Evolutionary conservation across 768 basidiomycete species (phyloP).

Genomic region (Lentinula raphanica): DNA sequence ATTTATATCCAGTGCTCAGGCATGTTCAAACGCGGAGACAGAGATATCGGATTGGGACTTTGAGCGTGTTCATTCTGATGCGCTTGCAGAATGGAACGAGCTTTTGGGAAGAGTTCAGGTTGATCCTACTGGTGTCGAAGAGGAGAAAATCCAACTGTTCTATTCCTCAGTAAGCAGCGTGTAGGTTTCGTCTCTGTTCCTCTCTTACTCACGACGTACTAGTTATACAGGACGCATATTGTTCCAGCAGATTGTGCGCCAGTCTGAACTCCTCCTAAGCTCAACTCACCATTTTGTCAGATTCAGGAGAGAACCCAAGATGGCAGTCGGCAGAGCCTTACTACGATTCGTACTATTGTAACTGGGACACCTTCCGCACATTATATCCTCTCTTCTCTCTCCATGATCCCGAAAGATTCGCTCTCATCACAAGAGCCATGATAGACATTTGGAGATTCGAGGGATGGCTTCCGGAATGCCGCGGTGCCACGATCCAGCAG

Average conservation of each 20-base stretch:
- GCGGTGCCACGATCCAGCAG: slow-evolving; percentile 39
- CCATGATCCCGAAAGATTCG: slow-evolving; percentile 55
- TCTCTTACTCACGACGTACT: background rate
- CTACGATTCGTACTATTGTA: slow-evolving; percentile 65
- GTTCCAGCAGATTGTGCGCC: slow-evolving; percentile 58
- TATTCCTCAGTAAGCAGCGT: slow-evolving; percentile 47
- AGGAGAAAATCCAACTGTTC: slow-evolving; percentile 48
- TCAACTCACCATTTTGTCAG: slow-evolving; percentile 21
- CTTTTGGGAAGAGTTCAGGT: slow-evolving; percentile 50
- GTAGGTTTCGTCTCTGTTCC: background rate
- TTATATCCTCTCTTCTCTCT: slow-evolving; percentile 59
- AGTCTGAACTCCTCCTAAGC: background rate
- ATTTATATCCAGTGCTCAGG: slow-evolving; percentile 55
- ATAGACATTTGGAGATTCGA: slow-evolving; percentile 64
- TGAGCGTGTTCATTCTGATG: slow-evolving; percentile 37
- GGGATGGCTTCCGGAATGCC: slow-evolving; percentile 67
- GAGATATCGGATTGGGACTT: slow-evolving; percentile 60
- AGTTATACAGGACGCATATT: slow-evolving; percentile 59
- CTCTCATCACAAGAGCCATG: slow-evolving; percentile 58
- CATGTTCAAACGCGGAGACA: slow-evolving; percentile 54
- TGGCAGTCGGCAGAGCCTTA: slow-evolving; percentile 65
- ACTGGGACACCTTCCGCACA: slow-evolving; percentile 65
- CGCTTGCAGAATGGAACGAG: slow-evolving; percentile 51
- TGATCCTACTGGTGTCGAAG: slow-evolving; percentile 39
- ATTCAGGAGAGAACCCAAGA: slow-evolving; percentile 58